Base-by-base conservation (phyloP, 1,139 yeast genomes). In the Yamadazyma sp. region DNA sequence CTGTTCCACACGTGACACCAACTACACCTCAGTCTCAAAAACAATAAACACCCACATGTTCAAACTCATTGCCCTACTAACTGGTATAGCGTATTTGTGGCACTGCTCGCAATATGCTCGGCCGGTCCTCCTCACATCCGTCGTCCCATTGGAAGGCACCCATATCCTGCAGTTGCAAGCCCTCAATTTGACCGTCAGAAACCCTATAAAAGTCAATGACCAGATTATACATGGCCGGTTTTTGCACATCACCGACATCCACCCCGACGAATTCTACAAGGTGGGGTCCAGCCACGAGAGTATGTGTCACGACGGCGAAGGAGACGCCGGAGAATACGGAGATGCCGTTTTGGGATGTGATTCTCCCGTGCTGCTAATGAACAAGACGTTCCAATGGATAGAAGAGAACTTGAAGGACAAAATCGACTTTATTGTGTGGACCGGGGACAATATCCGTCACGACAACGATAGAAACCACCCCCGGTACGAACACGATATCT, bases 381-480 rank as follows among this genome's bases (percentile, higher is more conserved):
- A 80, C 16, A 73, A 70, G 11, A 86, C 95, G 0, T 64, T 87
- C 39, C 57, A 70, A 31, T 87, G 94, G 94, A 64, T 86, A 2
- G 60, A 67, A 21, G 66, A 70, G 7, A 80, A 86, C 48, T 57
- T 86, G 40, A 76, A 72, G 44, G 94, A 85, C 54, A 80, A 86
- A 47, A 80, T 87, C 35, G 96, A 87, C 58, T 87, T 87, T 56
- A 82, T 87, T 22, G 75, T 87, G 13, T 87, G 96, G 96, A 86
- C 95, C 0, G 96, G 96, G 24, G 96, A 87, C 61, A 87, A 86
- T 51, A 79, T 86, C 31, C 72, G 96, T 40, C 96, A 87, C 57
- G 96, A 87, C 57, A 84, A 83, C 52, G 96, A 87, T 60, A 68
- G 94, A 54, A 56, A 61, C 28, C 62, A 62, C 52, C 95, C 95